phyloP scores from a whole-genome alignment of 2,329 filamentous ascomycete species.

The Phaeophleospora eucalypticola region DNA sequence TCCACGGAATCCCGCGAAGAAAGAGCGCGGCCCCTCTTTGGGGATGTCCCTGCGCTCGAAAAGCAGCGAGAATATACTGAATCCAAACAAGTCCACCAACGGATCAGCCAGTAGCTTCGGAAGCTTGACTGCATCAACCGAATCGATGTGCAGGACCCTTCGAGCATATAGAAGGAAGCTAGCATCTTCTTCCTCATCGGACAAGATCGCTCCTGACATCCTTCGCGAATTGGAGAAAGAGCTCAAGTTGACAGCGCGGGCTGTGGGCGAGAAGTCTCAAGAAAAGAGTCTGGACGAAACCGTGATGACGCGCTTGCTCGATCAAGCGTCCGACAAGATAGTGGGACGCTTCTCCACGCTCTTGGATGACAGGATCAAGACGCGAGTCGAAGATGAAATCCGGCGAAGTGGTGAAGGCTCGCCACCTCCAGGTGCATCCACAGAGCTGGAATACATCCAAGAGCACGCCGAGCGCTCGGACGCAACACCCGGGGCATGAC shows the following conservation, averaged over 20 bases:
- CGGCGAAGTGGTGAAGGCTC: conserved; percentile 8
- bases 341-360: too few species aligned
- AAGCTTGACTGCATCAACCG: conserved; percentile 50
- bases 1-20: conserved; percentile 19
- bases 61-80: conserved; percentile 34
- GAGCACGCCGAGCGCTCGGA: conserved; percentile 13
- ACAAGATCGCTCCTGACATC: conserved; percentile 43
- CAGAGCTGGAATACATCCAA: conserved; percentile 6
- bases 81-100: conserved; percentile 15
- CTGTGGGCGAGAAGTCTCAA: conserved; percentile 41
- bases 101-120: conserved; percentile 41
- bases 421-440: conserved; percentile 2
- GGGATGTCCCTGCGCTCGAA: conserved; percentile 50
- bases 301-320: conserved; percentile 56
- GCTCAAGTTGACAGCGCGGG: conserved; percentile 46
- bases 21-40: conserved; percentile 42
- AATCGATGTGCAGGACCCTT: conserved; percentile 55
- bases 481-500: conserved; percentile 15
- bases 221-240: conserved; percentile 56
- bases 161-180: conserved; percentile 58
- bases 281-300: conserved; percentile 40
- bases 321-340: conserved; percentile 70
- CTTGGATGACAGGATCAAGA: conserved; percentile 65
- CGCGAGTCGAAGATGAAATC: conserved; percentile 35
- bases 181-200: conserved; percentile 39